phyloP scores from a whole-genome alignment of 371 early-diverging fungal genomes.

The Conidiobolus incongruus region DNA sequence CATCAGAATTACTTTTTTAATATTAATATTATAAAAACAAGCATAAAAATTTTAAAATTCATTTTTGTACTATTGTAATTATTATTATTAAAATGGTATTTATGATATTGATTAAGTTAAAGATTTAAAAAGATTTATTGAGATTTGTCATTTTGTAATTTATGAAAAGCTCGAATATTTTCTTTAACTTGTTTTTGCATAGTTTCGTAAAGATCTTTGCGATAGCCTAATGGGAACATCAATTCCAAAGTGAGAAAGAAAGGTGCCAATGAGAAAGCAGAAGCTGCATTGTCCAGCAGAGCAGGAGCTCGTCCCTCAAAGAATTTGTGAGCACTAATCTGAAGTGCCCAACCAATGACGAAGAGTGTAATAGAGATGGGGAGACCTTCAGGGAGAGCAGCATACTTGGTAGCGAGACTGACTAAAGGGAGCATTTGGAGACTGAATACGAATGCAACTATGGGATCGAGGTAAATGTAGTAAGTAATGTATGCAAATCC shows the following conservation, averaged over 20 bases:
- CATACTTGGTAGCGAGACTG: slow-evolving; percentile 30
- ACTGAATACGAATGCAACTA: slow-evolving; percentile 38
- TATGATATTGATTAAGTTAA: too few species aligned
- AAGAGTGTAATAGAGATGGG: slow-evolving; percentile 29
- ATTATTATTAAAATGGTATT: too few species aligned
- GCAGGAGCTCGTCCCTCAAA: slow-evolving; percentile 79
- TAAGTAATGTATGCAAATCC: slow-evolving; percentile 33
- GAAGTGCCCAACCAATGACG: slow-evolving; percentile 58
- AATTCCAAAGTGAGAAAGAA: slow-evolving; percentile 83
- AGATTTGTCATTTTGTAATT: too few species aligned
- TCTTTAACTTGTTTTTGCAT: slow-evolving; percentile 1
- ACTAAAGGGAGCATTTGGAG: slow-evolving; percentile 34
- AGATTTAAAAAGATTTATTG: too few species aligned
- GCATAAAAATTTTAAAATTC: too few species aligned
- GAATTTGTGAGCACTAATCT: slow-evolving; percentile 72
- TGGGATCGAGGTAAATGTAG: slow-evolving; percentile 55
- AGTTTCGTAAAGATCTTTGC: slow-evolving; percentile 16
- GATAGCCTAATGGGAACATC: slow-evolving; percentile 68
- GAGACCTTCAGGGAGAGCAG: slow-evolving; percentile 19
- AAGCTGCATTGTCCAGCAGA: slow-evolving; percentile 58
- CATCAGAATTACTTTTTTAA: too few species aligned
- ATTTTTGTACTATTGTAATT: too few species aligned
- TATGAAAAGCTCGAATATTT: too few species aligned
- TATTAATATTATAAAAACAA: too few species aligned
- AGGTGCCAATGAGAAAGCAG: slow-evolving; percentile 82